A percentile compares a stretch with the other conserved stretches of the same genome.
These are phyloP conservation scores for Tetrapisispora namnaoensis DNA, from an alignment of 805 yeast genomes.

Conservation along the genomic window DNA sequence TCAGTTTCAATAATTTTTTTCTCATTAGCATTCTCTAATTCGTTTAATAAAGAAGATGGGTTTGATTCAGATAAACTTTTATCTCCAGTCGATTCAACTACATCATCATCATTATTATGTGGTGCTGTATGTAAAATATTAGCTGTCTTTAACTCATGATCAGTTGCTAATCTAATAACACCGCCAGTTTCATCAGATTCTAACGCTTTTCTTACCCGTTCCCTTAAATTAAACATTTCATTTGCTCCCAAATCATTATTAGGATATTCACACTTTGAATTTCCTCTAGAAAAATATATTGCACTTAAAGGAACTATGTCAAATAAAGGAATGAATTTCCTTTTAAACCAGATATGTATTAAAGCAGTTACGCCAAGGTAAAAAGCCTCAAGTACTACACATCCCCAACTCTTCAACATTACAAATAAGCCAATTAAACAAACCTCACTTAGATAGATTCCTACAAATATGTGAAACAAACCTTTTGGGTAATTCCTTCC, in stretches of 20 bases:
- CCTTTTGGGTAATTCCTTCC: conserved; percentile 71
- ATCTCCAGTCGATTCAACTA: conserved; percentile 1
- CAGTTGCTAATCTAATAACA: conserved; percentile 24
- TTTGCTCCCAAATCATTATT: conserved; percentile 51
- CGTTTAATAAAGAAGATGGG: background rate
- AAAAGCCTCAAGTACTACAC: conserved; percentile 60
- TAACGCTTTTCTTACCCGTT: conserved; percentile 20
- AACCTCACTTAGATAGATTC: conserved; percentile 59
- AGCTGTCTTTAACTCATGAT: conserved; percentile 22
- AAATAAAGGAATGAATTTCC: conserved; percentile 50
- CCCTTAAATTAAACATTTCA: conserved; percentile 46
- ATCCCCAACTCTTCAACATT: conserved; percentile 71
- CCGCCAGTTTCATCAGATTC: conserved; percentile 20
- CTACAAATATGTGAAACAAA: conserved; percentile 61
- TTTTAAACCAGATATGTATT: conserved; percentile 49
- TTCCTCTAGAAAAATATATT: conserved; percentile 31
- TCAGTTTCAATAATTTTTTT: background rate
- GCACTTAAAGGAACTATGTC: conserved; percentile 65
- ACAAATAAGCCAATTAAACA: conserved; percentile 64
- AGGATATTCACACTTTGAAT: conserved; percentile 43
- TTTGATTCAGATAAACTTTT: conserved; percentile 1
- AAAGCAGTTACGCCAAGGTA: conserved; percentile 46
- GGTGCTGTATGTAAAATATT: conserved; percentile 16
- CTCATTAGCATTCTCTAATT: background rate
- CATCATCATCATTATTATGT: conserved; percentile 3